Percentiles rank a stretch among this genome's conserved stretches.
Evolutionary conservation across 805 yeast genomes (phyloP).

Genomic region (Lipomyces yamadae): DNA sequence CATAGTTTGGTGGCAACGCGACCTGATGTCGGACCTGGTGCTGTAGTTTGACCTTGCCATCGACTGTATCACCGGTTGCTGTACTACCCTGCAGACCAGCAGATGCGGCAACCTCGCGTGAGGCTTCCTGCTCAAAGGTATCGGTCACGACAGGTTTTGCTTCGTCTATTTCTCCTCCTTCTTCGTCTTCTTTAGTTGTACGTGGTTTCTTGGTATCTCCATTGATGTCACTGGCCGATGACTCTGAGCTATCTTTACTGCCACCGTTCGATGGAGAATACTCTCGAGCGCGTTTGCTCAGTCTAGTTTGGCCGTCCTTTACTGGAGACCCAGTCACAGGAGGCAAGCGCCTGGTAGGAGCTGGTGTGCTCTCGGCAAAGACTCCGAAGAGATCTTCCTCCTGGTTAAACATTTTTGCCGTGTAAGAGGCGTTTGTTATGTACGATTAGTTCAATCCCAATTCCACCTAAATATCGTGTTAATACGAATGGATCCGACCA

Average conservation of each 20-base stretch:
- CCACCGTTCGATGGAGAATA: background rate
- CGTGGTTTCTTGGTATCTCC: slow-evolving; percentile 10
- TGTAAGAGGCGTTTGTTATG: background rate
- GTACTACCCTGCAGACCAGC: slow-evolving; percentile 62
- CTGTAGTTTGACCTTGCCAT: slow-evolving; percentile 66
- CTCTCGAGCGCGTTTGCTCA: background rate
- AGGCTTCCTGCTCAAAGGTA: slow-evolving; percentile 84
- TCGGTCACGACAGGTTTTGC: slow-evolving; percentile 76
- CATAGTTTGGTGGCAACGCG: slow-evolving; percentile 90
- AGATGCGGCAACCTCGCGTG: slow-evolving; percentile 84
- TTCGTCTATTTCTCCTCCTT: slow-evolving; percentile 6
- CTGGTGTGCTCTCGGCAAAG: slow-evolving; percentile 42
- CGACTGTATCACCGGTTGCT: slow-evolving; percentile 47
- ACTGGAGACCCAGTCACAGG: background rate
- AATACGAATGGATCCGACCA: background rate
- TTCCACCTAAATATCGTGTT: background rate
- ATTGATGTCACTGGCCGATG: background rate
- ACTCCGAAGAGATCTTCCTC: slow-evolving; percentile 44
- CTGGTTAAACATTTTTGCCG: slow-evolving; percentile 7
- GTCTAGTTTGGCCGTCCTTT: background rate
- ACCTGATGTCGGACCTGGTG: slow-evolving; percentile 98
- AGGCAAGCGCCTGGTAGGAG: background rate
- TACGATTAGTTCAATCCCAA: background rate
- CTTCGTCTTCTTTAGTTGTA: slow-evolving; percentile 3
- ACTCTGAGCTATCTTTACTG: slow-evolving; percentile 19